Base-by-base conservation (phyloP, 2,329 filamentous ascomycete genomes). In the Dactylellina leptospora region DNA sequence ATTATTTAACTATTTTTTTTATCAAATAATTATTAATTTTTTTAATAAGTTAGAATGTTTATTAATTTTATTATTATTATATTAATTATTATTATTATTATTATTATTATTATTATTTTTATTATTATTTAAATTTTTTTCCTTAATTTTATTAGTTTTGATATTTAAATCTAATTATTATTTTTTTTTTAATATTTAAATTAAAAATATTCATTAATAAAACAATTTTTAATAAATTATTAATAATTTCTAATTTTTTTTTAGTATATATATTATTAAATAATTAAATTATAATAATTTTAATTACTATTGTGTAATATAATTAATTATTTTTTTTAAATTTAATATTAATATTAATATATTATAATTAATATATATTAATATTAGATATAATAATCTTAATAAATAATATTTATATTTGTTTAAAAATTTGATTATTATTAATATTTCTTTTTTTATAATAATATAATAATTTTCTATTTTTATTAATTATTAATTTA, bases 211-310 rank as follows among this genome's bases (percentile, higher is more conserved):
- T 18, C n/a, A 42, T 42, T 4, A 42, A 9, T 16, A 9, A 9
- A 4, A 9, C 16, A 10, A 42, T 10, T 9, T 42, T 4, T 8
- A 42, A 42, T 8, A 42, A 16, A 4, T 18, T 18, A 42, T 42
- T 16, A 10, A 42, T n/a, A 18, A 42, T 42, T 16, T 42, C 38
- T 4, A 42, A 9, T 42, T n/a, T 42, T 42, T 42, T 10, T 42
- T 42, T 42, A 42, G 16, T 42, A 4, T 10, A 42, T 42, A 42
- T 9, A 42, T 42, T 9, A 42, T 16, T 42, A 9, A 4, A 42
- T 42, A 42, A 42, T 42, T 16, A 42, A 42, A 42, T 42, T 42
- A 42, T 42, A 42, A 42, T 42, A 42, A 9, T 16, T 10, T 42
- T 9, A 42, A 16, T n/a, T 42, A 18, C 38, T 16, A 42, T 42